Conservation (phyloP, 306 rosid genomes). For the Comarum palustre region DNA sequence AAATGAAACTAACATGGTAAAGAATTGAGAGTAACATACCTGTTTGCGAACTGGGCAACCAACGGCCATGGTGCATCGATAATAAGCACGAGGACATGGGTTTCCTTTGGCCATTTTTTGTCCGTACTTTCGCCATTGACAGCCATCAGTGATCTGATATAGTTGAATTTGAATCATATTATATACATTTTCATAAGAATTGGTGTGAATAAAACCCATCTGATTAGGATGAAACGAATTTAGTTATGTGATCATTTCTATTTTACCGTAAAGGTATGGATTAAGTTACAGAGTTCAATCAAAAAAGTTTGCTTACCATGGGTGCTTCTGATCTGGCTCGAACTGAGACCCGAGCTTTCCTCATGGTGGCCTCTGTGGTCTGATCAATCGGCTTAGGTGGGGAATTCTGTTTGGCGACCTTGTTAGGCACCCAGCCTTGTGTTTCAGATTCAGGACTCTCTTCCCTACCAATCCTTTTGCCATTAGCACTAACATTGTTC, state of each 20-base stretch:
- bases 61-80: slow-evolving; percentile 90
- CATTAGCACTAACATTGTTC: slow-evolving; percentile 28
- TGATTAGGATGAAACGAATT: neutral
- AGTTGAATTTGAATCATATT: neutral
- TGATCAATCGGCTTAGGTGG: slow-evolving; percentile 43
- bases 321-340: slow-evolving; percentile 96
- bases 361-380: slow-evolving; percentile 78
- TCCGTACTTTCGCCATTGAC: slow-evolving; percentile 97
- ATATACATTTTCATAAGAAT: neutral
- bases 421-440: slow-evolving; percentile 64
- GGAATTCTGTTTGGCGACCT: slow-evolving; percentile 43
- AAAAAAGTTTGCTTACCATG: slow-evolving; percentile 43
- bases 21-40: slow-evolving; percentile 36
- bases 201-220: neutral
- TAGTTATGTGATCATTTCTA: neutral
- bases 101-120: slow-evolving; percentile 97
- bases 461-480: slow-evolving; percentile 51
- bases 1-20: neutral
- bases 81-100: slow-evolving; percentile 96
- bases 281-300: neutral
- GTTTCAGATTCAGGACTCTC: slow-evolving; percentile 77
- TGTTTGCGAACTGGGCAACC: slow-evolving; percentile 99
- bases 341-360: slow-evolving; percentile 95
- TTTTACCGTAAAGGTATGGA: neutral
- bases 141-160: slow-evolving; percentile 85